Percentiles rank a stretch among this genome's conserved stretches.
These are phyloP conservation scores for Cyanidioschyzon merolae DNA, from an alignment of 23 red algal genomes.

Conservation along the genomic window DNA sequence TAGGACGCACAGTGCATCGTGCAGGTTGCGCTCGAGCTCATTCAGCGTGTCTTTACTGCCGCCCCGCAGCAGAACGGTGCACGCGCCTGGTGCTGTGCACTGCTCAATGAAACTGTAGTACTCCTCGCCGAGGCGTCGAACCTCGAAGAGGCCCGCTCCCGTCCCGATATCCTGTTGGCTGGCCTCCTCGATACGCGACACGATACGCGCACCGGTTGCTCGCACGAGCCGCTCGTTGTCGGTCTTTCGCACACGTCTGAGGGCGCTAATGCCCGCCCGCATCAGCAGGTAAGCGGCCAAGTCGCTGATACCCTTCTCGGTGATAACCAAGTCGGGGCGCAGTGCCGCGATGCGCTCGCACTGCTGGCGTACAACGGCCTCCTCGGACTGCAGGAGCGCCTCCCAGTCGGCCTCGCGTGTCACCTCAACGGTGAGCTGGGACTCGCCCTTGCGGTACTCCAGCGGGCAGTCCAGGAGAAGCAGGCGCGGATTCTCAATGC, in stretches of 20 bases:
- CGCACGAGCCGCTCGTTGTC: conserved; percentile 78
- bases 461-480: conserved; percentile 85
- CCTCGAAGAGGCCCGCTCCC: conserved; percentile 87
- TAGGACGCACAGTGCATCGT: conserved; percentile 79
- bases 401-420: conserved; percentile 71
- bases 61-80: conserved; percentile 81
- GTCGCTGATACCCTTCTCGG: conserved; percentile 91
- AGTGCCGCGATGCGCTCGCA: conserved; percentile 37
- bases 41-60: conserved; percentile 93
- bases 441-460: conserved; percentile 88
- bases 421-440: conserved; percentile 72
- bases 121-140: conserved; percentile 91
- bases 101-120: conserved; percentile 87
- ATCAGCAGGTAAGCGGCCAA: conserved; percentile 69
- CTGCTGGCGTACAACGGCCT: conserved; percentile 53
- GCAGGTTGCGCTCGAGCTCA: conserved; percentile 92
- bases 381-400: conserved; percentile 59
- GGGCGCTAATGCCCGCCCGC: conserved; percentile 52
- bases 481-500: conserved; percentile 84
- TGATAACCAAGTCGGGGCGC: conserved; percentile 89
- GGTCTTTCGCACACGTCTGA: conserved; percentile 75
- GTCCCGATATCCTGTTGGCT: conserved; percentile 67
- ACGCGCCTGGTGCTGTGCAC: conserved; percentile 69
- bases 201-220: conserved; percentile 72
- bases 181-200: conserved; percentile 70